A percentile compares a stretch with the other conserved stretches of the same genome.
Evolutionary conservation across 2,329 filamentous ascomycete genomes (phyloP).

Genomic region (Penicillium thymicola): DNA sequence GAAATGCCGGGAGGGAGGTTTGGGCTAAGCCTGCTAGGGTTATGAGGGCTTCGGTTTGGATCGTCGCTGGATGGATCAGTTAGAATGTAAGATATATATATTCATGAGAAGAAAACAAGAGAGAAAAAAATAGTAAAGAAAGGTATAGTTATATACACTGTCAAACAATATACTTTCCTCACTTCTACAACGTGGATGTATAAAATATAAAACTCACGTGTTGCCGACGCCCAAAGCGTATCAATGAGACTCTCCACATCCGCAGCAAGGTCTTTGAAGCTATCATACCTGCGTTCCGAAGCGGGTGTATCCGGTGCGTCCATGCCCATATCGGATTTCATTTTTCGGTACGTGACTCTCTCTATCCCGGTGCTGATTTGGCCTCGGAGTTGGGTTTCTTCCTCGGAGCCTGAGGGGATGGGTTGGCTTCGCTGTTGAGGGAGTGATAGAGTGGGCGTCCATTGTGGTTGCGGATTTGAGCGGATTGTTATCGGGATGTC

Average conservation of each 20-base stretch:
- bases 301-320: constrained; percentile 27
- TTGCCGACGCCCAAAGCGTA: constrained; percentile 81
- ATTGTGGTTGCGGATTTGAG: background rate
- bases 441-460: constrained; percentile 33
- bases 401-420: constrained; percentile 54
- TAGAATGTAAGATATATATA: background rate
- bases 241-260: constrained; percentile 75
- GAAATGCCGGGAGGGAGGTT: constrained; percentile 70
- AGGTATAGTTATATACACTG: background rate
- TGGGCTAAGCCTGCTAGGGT: constrained; percentile 70
- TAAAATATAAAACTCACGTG: constrained; percentile 58
- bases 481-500: background rate
- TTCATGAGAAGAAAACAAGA: background rate
- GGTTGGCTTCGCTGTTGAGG: constrained; percentile 54
- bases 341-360: constrained; percentile 19
- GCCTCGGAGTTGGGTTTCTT: constrained; percentile 47
- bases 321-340: constrained; percentile 41
- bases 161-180: background rate
- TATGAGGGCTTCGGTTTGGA: constrained; percentile 82
- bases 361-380: constrained; percentile 18
- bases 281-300: constrained; percentile 53
- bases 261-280: constrained; percentile 66
- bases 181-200: background rate
- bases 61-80: constrained; percentile 52
- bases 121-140: background rate